Evolutionary conservation across 768 basidiomycete species (phyloP), one percentile per base, ranked within the genome.

Genomic region (Boletus rubropictus): DNA sequence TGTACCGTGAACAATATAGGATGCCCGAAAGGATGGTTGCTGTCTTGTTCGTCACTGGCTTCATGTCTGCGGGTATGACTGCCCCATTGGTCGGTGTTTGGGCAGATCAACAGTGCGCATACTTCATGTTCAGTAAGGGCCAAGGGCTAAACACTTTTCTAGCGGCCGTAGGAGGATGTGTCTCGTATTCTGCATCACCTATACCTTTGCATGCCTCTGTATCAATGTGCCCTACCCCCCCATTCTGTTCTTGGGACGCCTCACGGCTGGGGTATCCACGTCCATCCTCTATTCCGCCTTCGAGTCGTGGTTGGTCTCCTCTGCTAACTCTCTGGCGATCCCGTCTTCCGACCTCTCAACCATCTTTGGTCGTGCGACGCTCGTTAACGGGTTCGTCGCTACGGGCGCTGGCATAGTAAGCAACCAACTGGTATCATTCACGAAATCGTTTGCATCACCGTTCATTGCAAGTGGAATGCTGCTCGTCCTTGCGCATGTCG

Each of bases 251-350:
- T 4, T 78, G 2, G 86, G 82, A 1, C 78, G 87, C 24, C 59
- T 86, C 14, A 69, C 84, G 5, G 86, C 82, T 2, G 86, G 86
- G 1, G 60, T 84, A 33, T 84, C 86, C 1, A 86, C 86, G 0
- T 81, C 85, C 17, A 86, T 87, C 52, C 75, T 87, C 28, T 86
- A 80, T 66, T 84, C 82, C 11, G 80, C 77, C 7, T 87, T 88
- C 54, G 86, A 89, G 55, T 80, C 84, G 20, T 89, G 87, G 86
- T 69, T 89, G 39, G 73, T 88, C 38, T 81, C 83, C 3, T 74
- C 84, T 1, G 70, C 81, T 14, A 75, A 76, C 20, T 64, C 73
- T 11, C 55, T 76, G 8, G 68, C 73, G 1, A 69, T 88, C 7
- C 69, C 79, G 1, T 72, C 77, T 7, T 63, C 74, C 10, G 81